Evolutionary conservation across 768 basidiomycete genomes (phyloP).

Genomic region (Fomitopsis serialis): DNA sequence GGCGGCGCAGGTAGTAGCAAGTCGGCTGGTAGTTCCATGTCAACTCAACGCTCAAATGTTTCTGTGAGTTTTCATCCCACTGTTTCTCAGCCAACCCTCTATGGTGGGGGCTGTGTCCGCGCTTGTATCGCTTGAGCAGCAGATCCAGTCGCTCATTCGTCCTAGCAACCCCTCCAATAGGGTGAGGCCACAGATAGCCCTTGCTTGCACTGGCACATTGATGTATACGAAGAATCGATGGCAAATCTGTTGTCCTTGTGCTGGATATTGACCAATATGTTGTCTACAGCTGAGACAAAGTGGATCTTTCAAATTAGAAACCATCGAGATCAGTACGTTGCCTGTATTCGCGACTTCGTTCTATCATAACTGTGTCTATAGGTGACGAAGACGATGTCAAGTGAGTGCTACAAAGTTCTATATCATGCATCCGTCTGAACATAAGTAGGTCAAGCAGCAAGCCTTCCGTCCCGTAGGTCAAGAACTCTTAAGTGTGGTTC

Average conservation of each 20-base stretch:
- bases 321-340: conserved; percentile 18
- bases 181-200: too few relatives aligned
- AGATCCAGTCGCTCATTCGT: too few relatives aligned
- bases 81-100: too few relatives aligned
- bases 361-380: not conserved
- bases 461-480: not conserved
- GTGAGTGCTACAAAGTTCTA: conserved; percentile 1
- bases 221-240: too few relatives aligned
- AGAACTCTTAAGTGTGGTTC: not conserved
- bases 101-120: too few relatives aligned
- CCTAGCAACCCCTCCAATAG: too few relatives aligned
- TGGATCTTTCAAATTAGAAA: conserved; percentile 4
- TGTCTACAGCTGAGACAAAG: not conserved
- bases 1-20: not conserved
- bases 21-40: not conserved
- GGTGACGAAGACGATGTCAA: conserved; percentile 15
- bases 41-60: not conserved
- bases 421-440: not conserved
- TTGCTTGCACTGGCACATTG: too few relatives aligned
- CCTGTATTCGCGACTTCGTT: not conserved
- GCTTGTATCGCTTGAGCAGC: too few relatives aligned
- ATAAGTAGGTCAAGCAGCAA: not conserved
- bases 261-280: too few relatives aligned
- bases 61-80: not conserved
- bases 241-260: too few relatives aligned